Evolutionary conservation across 108 stramenopile species (phyloP).

Genomic region (Nitzschia inconspicua): DNA sequence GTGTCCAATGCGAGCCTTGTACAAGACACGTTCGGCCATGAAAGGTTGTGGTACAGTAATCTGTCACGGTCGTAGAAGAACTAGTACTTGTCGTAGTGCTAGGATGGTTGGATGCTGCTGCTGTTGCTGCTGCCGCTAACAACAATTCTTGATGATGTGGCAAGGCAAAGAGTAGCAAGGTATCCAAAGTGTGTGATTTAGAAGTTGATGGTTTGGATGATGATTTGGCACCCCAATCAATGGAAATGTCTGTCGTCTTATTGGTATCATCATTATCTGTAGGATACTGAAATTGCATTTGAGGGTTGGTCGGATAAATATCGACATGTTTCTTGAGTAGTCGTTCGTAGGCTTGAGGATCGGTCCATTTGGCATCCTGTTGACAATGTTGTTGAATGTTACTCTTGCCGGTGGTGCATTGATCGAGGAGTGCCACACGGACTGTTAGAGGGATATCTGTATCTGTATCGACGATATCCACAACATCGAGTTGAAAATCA

Average conservation of each 20-base stretch:
- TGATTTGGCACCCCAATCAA: constrained; percentile 16
- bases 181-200: background rate
- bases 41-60: constrained; percentile 21
- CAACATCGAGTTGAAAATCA: constrained; percentile 1
- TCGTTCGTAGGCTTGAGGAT: constrained; percentile 14
- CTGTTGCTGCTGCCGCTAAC: background rate
- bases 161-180: constrained; percentile 62
- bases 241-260: background rate
- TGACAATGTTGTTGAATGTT: constrained; percentile 44
- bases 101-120: background rate
- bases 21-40: constrained; percentile 34
- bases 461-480: background rate
- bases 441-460: constrained; percentile 36
- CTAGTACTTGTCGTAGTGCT: background rate
- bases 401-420: constrained; percentile 80
- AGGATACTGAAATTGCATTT: constrained; percentile 16
- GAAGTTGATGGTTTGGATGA: background rate
- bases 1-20: constrained; percentile 14
- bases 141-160: constrained; percentile 54
- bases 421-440: constrained; percentile 70
- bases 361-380: background rate
- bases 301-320: constrained; percentile 47
- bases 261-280: constrained; percentile 32
- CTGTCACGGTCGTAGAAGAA: background rate
- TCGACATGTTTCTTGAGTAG: constrained; percentile 41